Evolutionary conservation across 805 yeast genomes (phyloP).

Genomic region (Candida maltosa): DNA sequence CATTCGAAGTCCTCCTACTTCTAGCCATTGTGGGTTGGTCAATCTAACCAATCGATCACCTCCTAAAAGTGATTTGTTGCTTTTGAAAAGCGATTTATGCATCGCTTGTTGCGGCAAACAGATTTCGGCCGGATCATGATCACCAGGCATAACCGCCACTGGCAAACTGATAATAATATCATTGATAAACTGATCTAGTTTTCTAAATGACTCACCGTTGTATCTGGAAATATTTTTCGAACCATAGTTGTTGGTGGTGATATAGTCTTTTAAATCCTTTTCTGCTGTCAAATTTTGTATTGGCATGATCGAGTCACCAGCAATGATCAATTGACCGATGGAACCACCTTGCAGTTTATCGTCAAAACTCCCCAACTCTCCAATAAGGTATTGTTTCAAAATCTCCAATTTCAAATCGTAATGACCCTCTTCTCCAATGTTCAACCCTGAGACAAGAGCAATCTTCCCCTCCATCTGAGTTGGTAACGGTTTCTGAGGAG

Average conservation of each 20-base stretch:
- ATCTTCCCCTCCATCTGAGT: constrained; percentile 35
- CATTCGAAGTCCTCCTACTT: constrained; percentile 47
- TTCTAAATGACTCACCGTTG: constrained; percentile 44
- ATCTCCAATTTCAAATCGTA: constrained; percentile 49
- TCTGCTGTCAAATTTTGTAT: constrained; percentile 15
- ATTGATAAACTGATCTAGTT: constrained; percentile 57
- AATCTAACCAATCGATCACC: constrained; percentile 18
- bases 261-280: constrained; percentile 23
- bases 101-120: constrained; percentile 88
- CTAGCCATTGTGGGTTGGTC: constrained; percentile 73
- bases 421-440: constrained; percentile 45
- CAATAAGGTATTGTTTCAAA: constrained; percentile 66
- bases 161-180: constrained; percentile 61
- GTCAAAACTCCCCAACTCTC: constrained; percentile 51
- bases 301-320: constrained; percentile 64
- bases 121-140: constrained; percentile 76
- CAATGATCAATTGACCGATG: constrained; percentile 55
- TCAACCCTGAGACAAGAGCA: constrained; percentile 77
- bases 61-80: constrained; percentile 38
- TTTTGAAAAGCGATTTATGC: constrained; percentile 69
- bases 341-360: constrained; percentile 22
- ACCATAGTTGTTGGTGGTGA: constrained; percentile 45
- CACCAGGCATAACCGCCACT: constrained; percentile 81
- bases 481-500: constrained; percentile 48
- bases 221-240: constrained; percentile 52